Conservation (phyloP, 2,329 filamentous ascomycete species). For the Cladophialophora psammophila region DNA sequence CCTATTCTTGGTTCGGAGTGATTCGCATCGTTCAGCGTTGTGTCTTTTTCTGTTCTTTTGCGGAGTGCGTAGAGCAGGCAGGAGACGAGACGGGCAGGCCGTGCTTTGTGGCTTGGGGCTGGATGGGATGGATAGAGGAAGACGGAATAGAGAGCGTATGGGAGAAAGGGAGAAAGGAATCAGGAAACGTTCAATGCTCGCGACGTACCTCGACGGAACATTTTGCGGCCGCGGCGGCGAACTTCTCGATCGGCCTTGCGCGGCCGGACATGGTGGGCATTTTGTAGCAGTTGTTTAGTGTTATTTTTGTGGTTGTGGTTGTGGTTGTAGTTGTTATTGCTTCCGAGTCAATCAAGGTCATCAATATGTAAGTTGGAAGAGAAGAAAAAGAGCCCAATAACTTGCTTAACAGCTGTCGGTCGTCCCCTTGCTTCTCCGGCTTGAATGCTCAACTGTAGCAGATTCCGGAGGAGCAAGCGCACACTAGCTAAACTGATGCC, state of each 20-base stretch:
- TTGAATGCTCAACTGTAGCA: too few species aligned
- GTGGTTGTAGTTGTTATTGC: too few species aligned
- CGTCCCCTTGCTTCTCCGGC: too few species aligned
- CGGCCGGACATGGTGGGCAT: conserved; percentile 55
- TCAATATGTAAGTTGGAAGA: not conserved
- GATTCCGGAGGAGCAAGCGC: too few species aligned
- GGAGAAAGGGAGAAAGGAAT: not conserved
- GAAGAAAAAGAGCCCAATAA: too few species aligned
- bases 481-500: too few species aligned
- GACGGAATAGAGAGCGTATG: not conserved
- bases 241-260: conserved; percentile 71
- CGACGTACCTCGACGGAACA: conserved; percentile 68
- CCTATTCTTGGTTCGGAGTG: conserved; percentile 58
- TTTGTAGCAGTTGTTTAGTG: not conserved
- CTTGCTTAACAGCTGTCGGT: too few species aligned
- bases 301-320: not conserved
- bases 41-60: too few species aligned
- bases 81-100: too few species aligned
- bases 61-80: too few species aligned
- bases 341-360: not conserved
- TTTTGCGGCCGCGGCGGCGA: conserved; percentile 70
- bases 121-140: not conserved
- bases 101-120: too few species aligned
- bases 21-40: too few species aligned
- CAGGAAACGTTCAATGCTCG: not conserved